A percentile compares a stretch with the other conserved stretches of the same genome.
These are phyloP conservation scores for Quercus wislizeni DNA, from an alignment of 306 rosid species.

Conservation along the genomic window DNA sequence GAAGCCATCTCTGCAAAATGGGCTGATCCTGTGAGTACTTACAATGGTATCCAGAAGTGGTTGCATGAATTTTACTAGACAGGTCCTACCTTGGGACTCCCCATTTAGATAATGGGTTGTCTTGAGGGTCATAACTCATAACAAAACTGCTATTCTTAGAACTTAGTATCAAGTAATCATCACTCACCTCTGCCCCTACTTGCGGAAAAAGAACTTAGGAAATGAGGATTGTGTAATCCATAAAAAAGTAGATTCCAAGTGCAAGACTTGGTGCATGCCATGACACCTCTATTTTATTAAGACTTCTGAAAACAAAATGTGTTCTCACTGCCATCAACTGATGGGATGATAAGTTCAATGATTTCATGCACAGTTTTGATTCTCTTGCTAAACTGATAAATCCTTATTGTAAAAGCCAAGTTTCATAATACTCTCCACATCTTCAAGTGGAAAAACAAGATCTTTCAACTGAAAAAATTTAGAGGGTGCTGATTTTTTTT, in stretches of 20 bases:
- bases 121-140: background rate
- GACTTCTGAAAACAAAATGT: background rate
- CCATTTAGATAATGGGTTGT: background rate
- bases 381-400: background rate
- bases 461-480: background rate
- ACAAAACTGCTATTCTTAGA: background rate
- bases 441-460: background rate
- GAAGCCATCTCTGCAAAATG: conserved; percentile 90
- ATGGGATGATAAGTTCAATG: background rate
- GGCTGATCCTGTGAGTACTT: conserved; percentile 78
- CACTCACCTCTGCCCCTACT: background rate
- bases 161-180: background rate
- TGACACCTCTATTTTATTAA: background rate
- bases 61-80: conserved; percentile 6
- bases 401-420: background rate
- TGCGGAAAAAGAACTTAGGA: background rate
- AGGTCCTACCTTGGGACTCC: conserved; percentile 10
- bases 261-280: background rate
- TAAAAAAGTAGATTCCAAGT: background rate
- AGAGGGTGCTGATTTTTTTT: background rate
- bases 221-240: background rate
- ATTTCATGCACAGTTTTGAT: background rate
- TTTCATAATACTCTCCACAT: background rate
- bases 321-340: background rate
- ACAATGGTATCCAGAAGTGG: conserved; percentile 16